Base-by-base conservation (phyloP, 2,329 filamentous ascomycete genomes). In the Colletotrichum gloeosporioides region DNA sequence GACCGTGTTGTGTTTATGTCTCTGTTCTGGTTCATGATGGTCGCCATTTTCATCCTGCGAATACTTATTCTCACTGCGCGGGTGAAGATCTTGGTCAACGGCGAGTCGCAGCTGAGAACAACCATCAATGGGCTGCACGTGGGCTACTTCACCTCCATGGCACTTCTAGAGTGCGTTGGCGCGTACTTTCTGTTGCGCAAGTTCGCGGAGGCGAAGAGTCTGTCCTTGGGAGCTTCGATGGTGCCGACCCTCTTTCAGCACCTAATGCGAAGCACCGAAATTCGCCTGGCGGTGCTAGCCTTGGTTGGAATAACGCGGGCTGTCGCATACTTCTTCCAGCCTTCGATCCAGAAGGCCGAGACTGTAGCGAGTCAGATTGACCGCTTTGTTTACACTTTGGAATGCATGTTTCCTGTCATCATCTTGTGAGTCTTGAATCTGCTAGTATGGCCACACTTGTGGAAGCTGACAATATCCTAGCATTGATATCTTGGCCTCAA, bases 1-100 rank as follows among this genome's bases (percentile, higher is more conserved):
- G 80, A 80, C 39, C 81, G 82, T 72, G 81, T 86, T 3, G 83
- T 89, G 8, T 91, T 91, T 72, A 85, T 88, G 44, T 81, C 82
- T 4, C 86, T 92, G 9, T 90, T 92, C 78, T 92, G 91, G 77
- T 88, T 88, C 5, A 90, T 93, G 78, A 84, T 93, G 49, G 83
- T 88, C 2, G 83, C 90, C 15, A 90, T 92, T 39, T 81, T 83
- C 3, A 82, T 88, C 1, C 86, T 92, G 15, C 29, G 55, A 59
- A 25, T 59, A 13, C 27, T 25, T 8, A 59, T 59, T 29, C 55
- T 59, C 13, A 29, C 16, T 25, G 55, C 55, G 16, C 15, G 55
- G 16, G 55, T 59, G 1, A 59, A 29, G 55, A 59, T 83, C 16
- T 78, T 81, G 8, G 77, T 80, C 6, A 79, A 85, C 31, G 79